A percentile compares a stretch with the other conserved stretches of the same genome.
Conservation (phyloP, 139 green algal genomes). For the Eudorina sp. region DNA sequence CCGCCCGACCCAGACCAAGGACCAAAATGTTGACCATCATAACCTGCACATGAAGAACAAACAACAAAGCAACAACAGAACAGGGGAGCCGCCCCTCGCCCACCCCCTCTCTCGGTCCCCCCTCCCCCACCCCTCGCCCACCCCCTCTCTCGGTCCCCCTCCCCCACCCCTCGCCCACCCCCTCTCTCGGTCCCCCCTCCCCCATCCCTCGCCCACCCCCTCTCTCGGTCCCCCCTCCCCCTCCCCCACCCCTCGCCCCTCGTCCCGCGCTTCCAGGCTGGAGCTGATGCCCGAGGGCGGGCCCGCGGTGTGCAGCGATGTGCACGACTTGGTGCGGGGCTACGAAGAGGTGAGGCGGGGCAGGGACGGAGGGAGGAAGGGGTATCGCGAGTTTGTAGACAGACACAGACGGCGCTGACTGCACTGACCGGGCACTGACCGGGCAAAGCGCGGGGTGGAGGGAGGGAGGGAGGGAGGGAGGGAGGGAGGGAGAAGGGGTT, state of each 20-base stretch:
- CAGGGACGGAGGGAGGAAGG: neutral
- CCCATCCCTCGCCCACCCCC: neutral
- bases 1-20: too few species aligned
- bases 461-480: neutral
- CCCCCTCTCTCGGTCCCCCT: neutral
- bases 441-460: too few species aligned
- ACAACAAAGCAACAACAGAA: too few species aligned
- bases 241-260: neutral
- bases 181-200: neutral
- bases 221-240: neutral
- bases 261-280: neutral
- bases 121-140: neutral
- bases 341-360: conserved; percentile 10
- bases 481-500: neutral
- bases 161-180: neutral
- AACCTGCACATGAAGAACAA: too few species aligned
- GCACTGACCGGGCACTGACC: too few species aligned
- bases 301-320: neutral
- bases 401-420: too few species aligned
- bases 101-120: neutral
- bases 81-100: neutral
- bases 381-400: too few species aligned
- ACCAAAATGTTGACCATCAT: too few species aligned
- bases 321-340: conserved; percentile 10
- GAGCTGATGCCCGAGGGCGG: conserved; percentile 33